These are phyloP conservation scores for Diaporthe velutina DNA, from an alignment of 2,329 filamentous ascomycete genomes.

Conservation along the genomic window DNA sequence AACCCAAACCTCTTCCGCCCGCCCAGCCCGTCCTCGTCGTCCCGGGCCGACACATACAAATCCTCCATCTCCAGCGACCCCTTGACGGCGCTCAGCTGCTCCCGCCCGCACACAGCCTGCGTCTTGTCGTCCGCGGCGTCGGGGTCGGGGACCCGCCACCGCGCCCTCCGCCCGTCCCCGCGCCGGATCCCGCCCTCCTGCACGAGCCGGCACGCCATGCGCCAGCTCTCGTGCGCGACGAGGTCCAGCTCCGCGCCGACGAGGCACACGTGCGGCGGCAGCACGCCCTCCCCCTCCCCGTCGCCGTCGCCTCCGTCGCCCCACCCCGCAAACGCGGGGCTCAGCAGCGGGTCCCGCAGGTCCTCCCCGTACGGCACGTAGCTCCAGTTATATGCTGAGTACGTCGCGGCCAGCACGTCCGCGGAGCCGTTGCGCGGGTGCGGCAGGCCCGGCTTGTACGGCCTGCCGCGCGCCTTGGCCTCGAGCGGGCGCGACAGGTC, in stretches of 20 bases:
- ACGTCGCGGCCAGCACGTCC: slow-evolving; percentile 47
- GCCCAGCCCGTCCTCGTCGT: slow-evolving; percentile 39
- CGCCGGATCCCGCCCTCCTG: slow-evolving; percentile 46
- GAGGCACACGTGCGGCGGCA: slow-evolving; percentile 59
- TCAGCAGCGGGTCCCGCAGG: slow-evolving; percentile 55
- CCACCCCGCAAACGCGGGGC: slow-evolving; percentile 50
- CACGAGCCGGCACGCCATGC: slow-evolving; percentile 52
- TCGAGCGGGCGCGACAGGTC: slow-evolving; percentile 52
- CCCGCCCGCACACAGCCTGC: slow-evolving; percentile 33
- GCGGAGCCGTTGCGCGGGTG: slow-evolving; percentile 44
- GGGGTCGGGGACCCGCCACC: slow-evolving; percentile 41
- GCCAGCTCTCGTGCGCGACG: slow-evolving; percentile 56
- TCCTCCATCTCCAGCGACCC: slow-evolving; percentile 42
- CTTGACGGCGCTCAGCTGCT: slow-evolving; percentile 43
- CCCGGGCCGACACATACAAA: slow-evolving; percentile 35
- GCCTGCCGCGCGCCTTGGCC: slow-evolving; percentile 49
- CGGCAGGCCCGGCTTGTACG: slow-evolving; percentile 51
- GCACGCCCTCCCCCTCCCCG: slow-evolving; percentile 37
- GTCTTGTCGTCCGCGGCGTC: slow-evolving; percentile 31
- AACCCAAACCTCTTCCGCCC: slow-evolving; percentile 46
- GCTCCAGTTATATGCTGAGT: slow-evolving; percentile 55
- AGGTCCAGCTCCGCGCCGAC: slow-evolving; percentile 61
- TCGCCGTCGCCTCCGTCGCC: neutral
- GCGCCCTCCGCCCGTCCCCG: slow-evolving; percentile 46
- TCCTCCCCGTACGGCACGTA: slow-evolving; percentile 53